Evolutionary conservation across 1,284 basidiomycete species (phyloP), one percentile per base, ranked within the genome.

Genomic region (Vanrija humicola): DNA sequence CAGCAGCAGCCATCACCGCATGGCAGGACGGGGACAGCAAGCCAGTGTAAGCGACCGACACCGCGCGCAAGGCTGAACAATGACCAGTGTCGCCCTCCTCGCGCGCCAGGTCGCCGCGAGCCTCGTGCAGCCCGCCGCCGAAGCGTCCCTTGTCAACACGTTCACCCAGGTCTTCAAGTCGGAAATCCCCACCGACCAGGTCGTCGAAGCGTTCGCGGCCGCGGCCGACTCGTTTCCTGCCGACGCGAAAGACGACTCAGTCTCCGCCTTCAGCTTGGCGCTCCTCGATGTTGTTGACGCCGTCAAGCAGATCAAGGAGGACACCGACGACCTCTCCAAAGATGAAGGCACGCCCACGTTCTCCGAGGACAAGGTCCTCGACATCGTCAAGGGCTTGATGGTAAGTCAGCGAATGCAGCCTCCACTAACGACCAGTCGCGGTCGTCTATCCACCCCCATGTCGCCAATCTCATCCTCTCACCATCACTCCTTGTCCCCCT

Each of bases 391-490:
- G n/a, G 40, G 25, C 14, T 48, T 60, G 8, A 28, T 55, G 5
- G 59, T 53, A 53, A 51, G 54, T 38, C 16, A 21, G 9, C 28
- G 50, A 16, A 23, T 23, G 21, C 21, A 23, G 21, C 38, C 43
- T 25, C 21, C 23, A 23, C 45, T 47, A 26, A 51, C 47, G 28
- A 26, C 34, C 38, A 54, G 48, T 44, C 28, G 23, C 38, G 15
- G 10, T 47, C 56, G 44, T 47, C 44, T 10, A 43, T 68, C 16
- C 65, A 65, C 7, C 48, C 56, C 5, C 58, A 65, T 40, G 54
- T 64, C 23, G 61, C 64, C 19, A 67, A 64, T 42, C 63, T 69
- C 34, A 28, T 66, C 39, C 42, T 65, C n/a, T 62, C 63, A 14
- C 64, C 65, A n/a, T 56, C 61, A 14, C 54, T 62, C 46, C 56